These are phyloP conservation scores for Taxillus chinensis DNA, from an alignment of 164 flowering plant species.

Conservation along the genomic window DNA sequence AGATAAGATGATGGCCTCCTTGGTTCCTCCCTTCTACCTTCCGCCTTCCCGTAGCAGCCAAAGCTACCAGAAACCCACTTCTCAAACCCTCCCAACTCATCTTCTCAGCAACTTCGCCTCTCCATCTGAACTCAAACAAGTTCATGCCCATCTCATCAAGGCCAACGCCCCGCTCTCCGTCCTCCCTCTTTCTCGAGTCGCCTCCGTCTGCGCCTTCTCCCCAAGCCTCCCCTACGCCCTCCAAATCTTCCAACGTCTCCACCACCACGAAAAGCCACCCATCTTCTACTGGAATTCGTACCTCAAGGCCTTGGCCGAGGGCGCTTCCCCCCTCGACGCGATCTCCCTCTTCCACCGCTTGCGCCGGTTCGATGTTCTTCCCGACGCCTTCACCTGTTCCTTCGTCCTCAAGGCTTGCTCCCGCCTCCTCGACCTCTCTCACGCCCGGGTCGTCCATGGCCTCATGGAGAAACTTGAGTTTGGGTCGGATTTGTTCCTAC, in stretches of 20 bases:
- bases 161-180: constrained; percentile 29
- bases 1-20: too few species aligned
- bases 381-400: constrained; percentile 52
- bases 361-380: constrained; percentile 21
- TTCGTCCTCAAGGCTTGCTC: constrained; percentile 60
- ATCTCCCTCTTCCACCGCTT: constrained; percentile 32
- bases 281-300: constrained; percentile 43
- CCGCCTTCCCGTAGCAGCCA: too few species aligned
- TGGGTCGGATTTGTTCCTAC: constrained; percentile 38
- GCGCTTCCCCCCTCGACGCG: constrained; percentile 36
- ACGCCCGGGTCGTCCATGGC: constrained; percentile 47
- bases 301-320: constrained; percentile 39
- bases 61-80: neutral
- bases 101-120: constrained; percentile 25
- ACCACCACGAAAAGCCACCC: constrained; percentile 14
- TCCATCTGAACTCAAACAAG: constrained; percentile 53
- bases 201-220: constrained; percentile 35
- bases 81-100: neutral
- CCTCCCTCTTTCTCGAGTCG: constrained; percentile 40
- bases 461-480: constrained; percentile 53
- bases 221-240: constrained; percentile 38
- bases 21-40: too few species aligned
- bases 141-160: constrained; percentile 49
- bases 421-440: constrained; percentile 16
- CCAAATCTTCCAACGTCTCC: constrained; percentile 18